A percentile compares a stretch with the other conserved stretches of the same genome.
Evolutionary conservation across 2,329 filamentous ascomycete species (phyloP).

Genomic region (Endocalyx cinctus): DNA sequence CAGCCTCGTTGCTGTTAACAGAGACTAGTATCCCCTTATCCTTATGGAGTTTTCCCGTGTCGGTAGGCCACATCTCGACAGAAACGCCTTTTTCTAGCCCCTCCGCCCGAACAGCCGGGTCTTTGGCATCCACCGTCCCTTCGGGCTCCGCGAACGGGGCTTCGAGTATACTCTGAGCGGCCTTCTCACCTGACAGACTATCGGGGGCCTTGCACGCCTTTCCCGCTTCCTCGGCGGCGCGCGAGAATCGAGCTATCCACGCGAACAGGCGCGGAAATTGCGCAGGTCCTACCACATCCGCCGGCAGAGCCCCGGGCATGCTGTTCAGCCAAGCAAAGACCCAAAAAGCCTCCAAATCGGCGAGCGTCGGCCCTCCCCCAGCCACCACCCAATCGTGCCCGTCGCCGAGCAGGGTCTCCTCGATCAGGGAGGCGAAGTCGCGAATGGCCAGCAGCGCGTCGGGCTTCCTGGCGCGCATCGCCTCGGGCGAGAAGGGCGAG

Average conservation of each 20-base stretch:
- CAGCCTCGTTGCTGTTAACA: conserved; percentile 50
- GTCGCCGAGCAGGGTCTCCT: conserved; percentile 59
- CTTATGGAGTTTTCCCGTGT: conserved; percentile 55
- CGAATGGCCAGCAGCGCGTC: conserved; percentile 54
- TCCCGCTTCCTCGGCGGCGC: conserved; percentile 38
- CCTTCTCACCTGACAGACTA: conserved; percentile 49
- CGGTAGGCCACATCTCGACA: conserved; percentile 58
- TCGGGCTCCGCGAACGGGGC: conserved; percentile 43
- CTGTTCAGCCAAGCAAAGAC: conserved; percentile 60
- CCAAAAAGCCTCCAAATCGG: conserved; percentile 68
- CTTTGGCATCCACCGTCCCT: conserved; percentile 34
- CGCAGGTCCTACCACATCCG: conserved; percentile 43
- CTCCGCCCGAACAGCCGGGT: conserved; percentile 42
- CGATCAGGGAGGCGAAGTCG: conserved; percentile 52
- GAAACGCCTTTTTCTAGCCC: conserved; percentile 47
- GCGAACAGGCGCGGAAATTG: conserved; percentile 57
- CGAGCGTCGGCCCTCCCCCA: conserved; percentile 46
- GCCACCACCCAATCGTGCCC: conserved; percentile 60
- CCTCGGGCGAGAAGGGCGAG: conserved; percentile 19
- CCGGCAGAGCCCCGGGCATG: conserved; percentile 51
- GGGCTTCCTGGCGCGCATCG: conserved; percentile 31
- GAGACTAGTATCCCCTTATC: conserved; percentile 54
- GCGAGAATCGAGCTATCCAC: conserved; percentile 60
- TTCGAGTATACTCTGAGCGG: conserved; percentile 40
- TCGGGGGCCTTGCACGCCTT: conserved; percentile 28